A percentile compares a stretch with the other conserved stretches of the same genome.
Evolutionary conservation across 2,329 filamentous ascomycete species (phyloP).

Genomic region (Ceratocystis cacaofunesta): DNA sequence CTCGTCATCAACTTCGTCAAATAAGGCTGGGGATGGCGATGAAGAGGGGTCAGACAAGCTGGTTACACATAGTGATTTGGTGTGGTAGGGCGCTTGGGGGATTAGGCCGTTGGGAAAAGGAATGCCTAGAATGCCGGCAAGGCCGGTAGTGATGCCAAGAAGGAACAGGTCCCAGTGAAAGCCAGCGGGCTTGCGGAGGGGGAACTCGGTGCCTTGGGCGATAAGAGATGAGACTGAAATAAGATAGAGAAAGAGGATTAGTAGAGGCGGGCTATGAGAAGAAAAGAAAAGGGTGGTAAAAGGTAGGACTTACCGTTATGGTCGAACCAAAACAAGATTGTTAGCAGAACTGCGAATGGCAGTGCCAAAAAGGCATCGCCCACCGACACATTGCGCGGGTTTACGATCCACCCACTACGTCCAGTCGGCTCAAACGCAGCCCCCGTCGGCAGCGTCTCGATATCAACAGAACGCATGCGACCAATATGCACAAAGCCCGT

Average conservation of each 20-base stretch:
- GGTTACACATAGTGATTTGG: conserved; percentile 61
- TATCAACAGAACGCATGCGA: conserved; percentile 55
- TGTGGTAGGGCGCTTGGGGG: conserved; percentile 72
- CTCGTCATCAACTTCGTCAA: conserved; percentile 34
- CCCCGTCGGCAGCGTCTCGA: conserved; percentile 60
- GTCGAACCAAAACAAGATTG: conserved; percentile 78
- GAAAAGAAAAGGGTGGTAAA: background rate
- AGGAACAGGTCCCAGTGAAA: conserved; percentile 81
- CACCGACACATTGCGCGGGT: conserved; percentile 64
- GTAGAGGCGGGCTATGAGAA: background rate
- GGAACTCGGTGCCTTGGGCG: conserved; percentile 69
- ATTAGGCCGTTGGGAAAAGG: conserved; percentile 75
- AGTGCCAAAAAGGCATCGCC: conserved; percentile 67
- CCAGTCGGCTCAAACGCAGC: conserved; percentile 65
- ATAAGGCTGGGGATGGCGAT: conserved; percentile 28
- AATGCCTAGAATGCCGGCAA: conserved; percentile 61
- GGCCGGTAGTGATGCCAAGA: conserved; percentile 60
- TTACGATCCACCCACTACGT: conserved; percentile 60
- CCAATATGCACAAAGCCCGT: conserved; percentile 80
- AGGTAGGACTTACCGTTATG: conserved; percentile 50
- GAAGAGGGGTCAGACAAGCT: background rate
- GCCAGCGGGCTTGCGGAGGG: conserved; percentile 63
- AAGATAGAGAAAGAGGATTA: background rate
- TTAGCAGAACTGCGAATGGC: conserved; percentile 73
- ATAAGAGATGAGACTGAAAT: conserved; percentile 60